These are phyloP conservation scores for Aspergillus hortae DNA, from an alignment of 2,329 filamentous ascomycete species.

Conservation along the genomic window DNA sequence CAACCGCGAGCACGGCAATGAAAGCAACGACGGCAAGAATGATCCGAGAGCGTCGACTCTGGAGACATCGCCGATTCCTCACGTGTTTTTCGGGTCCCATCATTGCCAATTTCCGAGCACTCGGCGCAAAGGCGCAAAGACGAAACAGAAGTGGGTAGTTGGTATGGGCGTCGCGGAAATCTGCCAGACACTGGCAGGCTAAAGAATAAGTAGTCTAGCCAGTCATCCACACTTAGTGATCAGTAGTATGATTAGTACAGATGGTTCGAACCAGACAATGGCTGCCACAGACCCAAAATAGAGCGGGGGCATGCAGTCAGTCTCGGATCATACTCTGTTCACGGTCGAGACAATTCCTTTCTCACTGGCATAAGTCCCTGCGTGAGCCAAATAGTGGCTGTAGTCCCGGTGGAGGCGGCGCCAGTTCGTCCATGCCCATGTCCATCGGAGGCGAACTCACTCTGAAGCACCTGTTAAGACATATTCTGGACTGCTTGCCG, in stretches of 20 bases:
- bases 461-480: slow-evolving; percentile 8
- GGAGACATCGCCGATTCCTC: slow-evolving; percentile 26
- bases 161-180: slow-evolving; percentile 8
- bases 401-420: slow-evolving; percentile 15
- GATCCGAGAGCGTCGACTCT: slow-evolving; percentile 27
- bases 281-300: slow-evolving; percentile 17
- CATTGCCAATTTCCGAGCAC: slow-evolving; percentile 2
- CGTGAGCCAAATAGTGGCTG: slow-evolving; percentile 6
- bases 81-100: slow-evolving; percentile 30
- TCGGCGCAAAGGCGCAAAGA: slow-evolving; percentile 8
- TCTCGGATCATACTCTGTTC: slow-evolving; percentile 12
- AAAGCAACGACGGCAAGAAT: slow-evolving; percentile 23
- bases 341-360: slow-evolving; percentile 14
- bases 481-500: slow-evolving; percentile 12
- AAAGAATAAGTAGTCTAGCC: slow-evolving; percentile 21
- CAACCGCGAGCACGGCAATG: slow-evolving; percentile 28
- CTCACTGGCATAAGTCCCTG: slow-evolving; percentile 11
- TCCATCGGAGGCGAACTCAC: slow-evolving; percentile 13
- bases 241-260: slow-evolving; percentile 3
- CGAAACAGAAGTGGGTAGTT: slow-evolving; percentile 14
- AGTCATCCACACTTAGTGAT: slow-evolving; percentile 10
- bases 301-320: slow-evolving; percentile 20
- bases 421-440: slow-evolving; percentile 14
- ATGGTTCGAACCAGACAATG: slow-evolving; percentile 11
- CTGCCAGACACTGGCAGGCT: slow-evolving; percentile 13